phyloP scores from a whole-genome alignment of 768 basidiomycete species.

The Boletus coccyginus region DNA sequence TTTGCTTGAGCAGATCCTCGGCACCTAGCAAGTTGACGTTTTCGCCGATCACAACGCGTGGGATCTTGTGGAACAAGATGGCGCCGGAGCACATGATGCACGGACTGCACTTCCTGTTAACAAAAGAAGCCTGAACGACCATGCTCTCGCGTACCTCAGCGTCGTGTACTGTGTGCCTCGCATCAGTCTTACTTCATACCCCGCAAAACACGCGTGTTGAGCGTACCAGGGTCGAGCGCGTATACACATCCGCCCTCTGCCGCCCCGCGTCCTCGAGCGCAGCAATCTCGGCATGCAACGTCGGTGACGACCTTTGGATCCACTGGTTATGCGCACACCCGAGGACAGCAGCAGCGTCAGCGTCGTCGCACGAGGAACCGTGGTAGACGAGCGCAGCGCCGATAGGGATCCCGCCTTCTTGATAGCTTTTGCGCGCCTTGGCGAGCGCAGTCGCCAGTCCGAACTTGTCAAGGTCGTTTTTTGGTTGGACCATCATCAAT shows the following conservation, averaged over 20 bases:
- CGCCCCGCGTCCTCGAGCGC: slow-evolving; percentile 55
- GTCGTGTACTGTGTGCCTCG: neutral
- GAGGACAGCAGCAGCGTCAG: slow-evolving; percentile 25
- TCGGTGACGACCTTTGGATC: slow-evolving; percentile 42
- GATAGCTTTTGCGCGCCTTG: slow-evolving; percentile 46
- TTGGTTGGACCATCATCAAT: too few relatives aligned
- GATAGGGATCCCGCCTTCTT: slow-evolving; percentile 62
- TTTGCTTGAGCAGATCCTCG: slow-evolving; percentile 49
- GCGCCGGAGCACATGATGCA: slow-evolving; percentile 68
- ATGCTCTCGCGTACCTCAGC: neutral
- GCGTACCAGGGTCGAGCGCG: slow-evolving; percentile 44
- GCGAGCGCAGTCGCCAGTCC: slow-evolving; percentile 33
- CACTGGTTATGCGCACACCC: slow-evolving; percentile 46
- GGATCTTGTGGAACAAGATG: slow-evolving; percentile 60
- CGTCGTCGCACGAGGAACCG: neutral
- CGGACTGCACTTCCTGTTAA: slow-evolving; percentile 32
- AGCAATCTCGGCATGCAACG: slow-evolving; percentile 47
- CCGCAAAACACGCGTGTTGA: too few relatives aligned
- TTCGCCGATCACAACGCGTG: slow-evolving; percentile 65
- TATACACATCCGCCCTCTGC: slow-evolving; percentile 43
- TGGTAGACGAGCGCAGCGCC: slow-evolving; percentile 48
- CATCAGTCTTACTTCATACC: too few relatives aligned
- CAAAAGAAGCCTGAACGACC: too few relatives aligned
- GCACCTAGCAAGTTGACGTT: slow-evolving; percentile 52
- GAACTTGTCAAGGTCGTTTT: slow-evolving; percentile 22